Evolutionary conservation across 805 yeast genomes (phyloP), one percentile per base, ranked within the genome.

Genomic region (Nematodospora valgi): DNA sequence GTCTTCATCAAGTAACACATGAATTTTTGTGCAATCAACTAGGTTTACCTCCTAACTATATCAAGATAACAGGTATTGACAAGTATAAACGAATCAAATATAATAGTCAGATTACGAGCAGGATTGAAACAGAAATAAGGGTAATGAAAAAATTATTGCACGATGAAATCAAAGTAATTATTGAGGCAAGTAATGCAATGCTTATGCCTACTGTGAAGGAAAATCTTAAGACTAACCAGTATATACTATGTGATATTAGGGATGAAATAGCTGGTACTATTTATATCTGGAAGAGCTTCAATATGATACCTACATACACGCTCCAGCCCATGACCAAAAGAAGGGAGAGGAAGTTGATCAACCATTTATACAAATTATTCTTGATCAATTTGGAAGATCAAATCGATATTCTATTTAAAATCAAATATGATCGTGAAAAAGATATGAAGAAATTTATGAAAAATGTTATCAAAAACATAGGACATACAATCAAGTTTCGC

Each of bases 351-450:
- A 44, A 40, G 35, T 46, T 66, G 22, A 45, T 44, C 34, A 53
- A 50, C 20, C 72, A 67, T 37, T 44, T 67, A 21, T 56, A 52
- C 47, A 64, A 64, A 41, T 39, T 66, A 19, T 55, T 65, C 32
- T 39, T 63, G 40, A 54, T 61, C 29, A 67, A 67, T 45, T 41
- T 64, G 37, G 62, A 54, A 17, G 68, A 62, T 24, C 67, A 59
- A 40, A 49, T 64, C 16, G 69, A 65, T 23, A 58, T 59, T 1
- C 52, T 67, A 31, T 49, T 52, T 31, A 41, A 63, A 14, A 51
- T 64, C 44, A 67, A 64, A 41, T 63, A 67, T 44, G 45, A 48
- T 27, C 54, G 57, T 45, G 52, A 62, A 23, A 39, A 43, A 20
- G 53, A 54, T 8, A 48, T 55, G 41, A 45, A 47, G 14, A 40